Evolutionary conservation across 352 stramenopile genomes (phyloP), one percentile per base, ranked within the genome.

Genomic region (Globisporangium carolinianum): DNA sequence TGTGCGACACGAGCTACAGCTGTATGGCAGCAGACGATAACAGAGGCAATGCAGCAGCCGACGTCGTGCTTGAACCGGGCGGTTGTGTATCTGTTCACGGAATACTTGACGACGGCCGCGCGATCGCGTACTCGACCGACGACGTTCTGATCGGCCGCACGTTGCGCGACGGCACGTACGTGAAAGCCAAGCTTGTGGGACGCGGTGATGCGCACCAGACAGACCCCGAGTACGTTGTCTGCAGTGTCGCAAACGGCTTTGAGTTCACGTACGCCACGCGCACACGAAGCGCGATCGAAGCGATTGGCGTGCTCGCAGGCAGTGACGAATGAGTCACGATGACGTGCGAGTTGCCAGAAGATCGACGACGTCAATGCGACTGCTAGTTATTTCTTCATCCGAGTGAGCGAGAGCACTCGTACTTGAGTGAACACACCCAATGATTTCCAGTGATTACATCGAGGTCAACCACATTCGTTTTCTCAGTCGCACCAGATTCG

Each of bases 1-100:
- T 94, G 65, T 95, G 86, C 39, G 92, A 98, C 68, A 98, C 90
- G 18, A 97, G 90, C 50, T 98, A 96, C 63, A 95, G 89, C 47
- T 84, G 97, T 62, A 73, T 79, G 46, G 67, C 49, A 35, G 65
- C 69, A 15, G 46, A 58, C 15, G 87, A 96, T 54, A 96, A 94
- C 46, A 81, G 92, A 5, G 92, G 91, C 7, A 55, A 60, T 7
- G 89, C 88, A 38, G 79, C 87, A 2, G 79, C 81, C 0, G 76
- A 95, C 41, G 64, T 98, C 15, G 62, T 95, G 17, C 60, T 98
- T 39, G 63, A 83, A 11, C 65, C 75, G 14, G 68, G 79, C 7
- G 73, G 74, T 0, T 66, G 51, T 47, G 71, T 85, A 1, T 57
- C 67, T 24, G 70, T 93, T 4, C 75, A 78, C 46, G 83, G 83